Base-by-base conservation (phyloP, 495 filamentous ascomycete species). In the Friedmanniomyces endolithicus region DNA sequence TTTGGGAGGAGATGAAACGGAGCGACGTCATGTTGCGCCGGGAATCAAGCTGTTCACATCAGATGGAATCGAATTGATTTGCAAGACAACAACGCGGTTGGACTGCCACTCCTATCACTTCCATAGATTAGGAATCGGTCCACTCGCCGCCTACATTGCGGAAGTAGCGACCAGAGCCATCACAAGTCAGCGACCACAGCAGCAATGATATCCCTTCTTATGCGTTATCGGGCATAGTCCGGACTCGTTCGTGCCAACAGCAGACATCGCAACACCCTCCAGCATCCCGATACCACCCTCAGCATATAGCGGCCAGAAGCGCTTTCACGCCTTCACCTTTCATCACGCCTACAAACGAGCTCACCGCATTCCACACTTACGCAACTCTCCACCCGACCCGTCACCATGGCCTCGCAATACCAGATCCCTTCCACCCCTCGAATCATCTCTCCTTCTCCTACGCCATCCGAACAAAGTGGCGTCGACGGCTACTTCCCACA, bases 401-500 rank as follows among this genome's bases (percentile, higher is more conserved):
- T n/a, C 39, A 56, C 58, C 22, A 70, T 68, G 66, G 56, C 56
- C 23, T 65, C 67, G n/a, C 61, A 64, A 46, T 63, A 65, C 44
- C 67, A 67, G 31, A 51, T 73, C 14, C 71, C 71, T 8, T 37
- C 58, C 16, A 73, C 70, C 24, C 70, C 70, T 33, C 67, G 71
- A 20, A 66, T 73, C 14, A 73, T 72, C 45, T 72, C 70, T 12
- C 70, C 70, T 9, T 71, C 71, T 19, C 71, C 71, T 11, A 71
- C 69, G 2, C 71, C 71, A 11, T 71, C 71, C 11, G 69, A 71
- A 20, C 44, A 40, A 20, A 61, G 65, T 49, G 55, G 53, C 11
- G 63, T 49, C 50, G 67, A 71, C 47, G 63, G 63, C n/a, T 74
- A 74, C 48, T 72, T 72, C 56, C 66, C 67, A 24, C 50, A 53